Evolutionary conservation across 2,329 filamentous ascomycete genomes (phyloP), one percentile per base, ranked within the genome.

Genomic region (Eutypa lata): DNA sequence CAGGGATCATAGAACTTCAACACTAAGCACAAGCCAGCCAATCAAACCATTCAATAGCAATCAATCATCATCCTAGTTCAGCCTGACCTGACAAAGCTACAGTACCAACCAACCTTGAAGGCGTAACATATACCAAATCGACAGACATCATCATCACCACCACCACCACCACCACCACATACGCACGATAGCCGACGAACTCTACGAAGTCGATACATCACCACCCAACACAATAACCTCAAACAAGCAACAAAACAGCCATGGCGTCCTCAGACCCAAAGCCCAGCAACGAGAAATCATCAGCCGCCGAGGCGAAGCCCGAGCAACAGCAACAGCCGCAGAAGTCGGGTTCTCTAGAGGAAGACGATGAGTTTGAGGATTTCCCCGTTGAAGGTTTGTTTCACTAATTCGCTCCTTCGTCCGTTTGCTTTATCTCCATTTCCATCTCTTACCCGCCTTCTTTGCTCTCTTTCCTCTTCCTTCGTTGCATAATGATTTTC

Each of bases 331-430:
- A 78, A 48, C 67, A 45, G 40, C 77, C 85, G 68, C 88, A 88
- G 72, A 78, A 84, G 53, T 72, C 78, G 51, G 76, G 87, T 33
- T 83, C 89, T 53, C 81, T 97, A 26, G 94, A 96, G 72, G 94
- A 99, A 72, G 94, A 99, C 68, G 94, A 99, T 72, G 94, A 99
- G 77, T 99, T 99, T 67, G 94, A 99, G 71, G 94, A 99, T 72
- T 99, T 99, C 68, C 94, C 94, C 24, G 89, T 96, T 52, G 93
- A 99, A 76, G 91, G 94, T 96, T 75, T 42, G 77, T 67, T 14
- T 3, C 47, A 14, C 10, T n/a, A n/a, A 18, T 22, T 48, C 18
- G 16, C 19, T 37, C n/a, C n/a, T 28, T 44, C 22, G 11, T 42
- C 22, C 48, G 38, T 21, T 59, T 37, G 22, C 24, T 26, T n/a